Evolutionary conservation across 2,329 filamentous ascomycete species (phyloP), one percentile per base, ranked within the genome.

Genomic region (Cordyceps javanica): DNA sequence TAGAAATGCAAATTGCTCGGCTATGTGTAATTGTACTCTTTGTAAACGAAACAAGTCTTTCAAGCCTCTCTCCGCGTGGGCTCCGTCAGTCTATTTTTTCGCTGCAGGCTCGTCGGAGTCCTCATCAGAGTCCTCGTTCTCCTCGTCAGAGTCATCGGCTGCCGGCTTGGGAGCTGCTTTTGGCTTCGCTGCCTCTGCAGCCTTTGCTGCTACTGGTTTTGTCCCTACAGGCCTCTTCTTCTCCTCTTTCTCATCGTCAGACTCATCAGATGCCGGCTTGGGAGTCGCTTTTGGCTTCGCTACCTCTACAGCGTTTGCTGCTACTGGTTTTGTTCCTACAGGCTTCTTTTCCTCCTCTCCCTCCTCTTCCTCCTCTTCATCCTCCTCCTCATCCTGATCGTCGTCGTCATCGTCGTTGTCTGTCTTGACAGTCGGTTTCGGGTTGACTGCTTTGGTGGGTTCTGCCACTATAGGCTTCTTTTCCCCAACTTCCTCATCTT

Each of bases 121-220:
- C 9, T 64, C 59, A 3, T 64, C 62, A 23, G 34, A 49, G 11
- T 68, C 66, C 2, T 69, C 64, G 1, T 69, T 66, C 1, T 69
- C 67, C 0, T 67, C 63, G 0, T 67, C 66, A 1, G 68, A 63
- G 0, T 67, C 63, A 0, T 67, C 66, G 1, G 68, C 63, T 1
- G 10, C 21, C 13, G 13, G 34, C 61, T 62, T 68, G 5, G 70
- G 65, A 39, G 69, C 67, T n/a, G 36, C 8, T 10, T 19, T 36
- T 21, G 57, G 8, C 8, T 38, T 23, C 3, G 36, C 23, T 6
- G 21, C 21, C 36, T 42, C 50, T 14, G n/a, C 32, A 13, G 52
- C n/a, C 10, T 53, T 54, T 6, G 42, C 50, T 2, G 25, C 9
- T 9, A 19, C n/a, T n/a, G 38, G 5, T 10, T 42, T 42, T 26